phyloP scores from a whole-genome alignment of 2,329 filamentous ascomycete species.

The Parascedosporium putredinis region DNA sequence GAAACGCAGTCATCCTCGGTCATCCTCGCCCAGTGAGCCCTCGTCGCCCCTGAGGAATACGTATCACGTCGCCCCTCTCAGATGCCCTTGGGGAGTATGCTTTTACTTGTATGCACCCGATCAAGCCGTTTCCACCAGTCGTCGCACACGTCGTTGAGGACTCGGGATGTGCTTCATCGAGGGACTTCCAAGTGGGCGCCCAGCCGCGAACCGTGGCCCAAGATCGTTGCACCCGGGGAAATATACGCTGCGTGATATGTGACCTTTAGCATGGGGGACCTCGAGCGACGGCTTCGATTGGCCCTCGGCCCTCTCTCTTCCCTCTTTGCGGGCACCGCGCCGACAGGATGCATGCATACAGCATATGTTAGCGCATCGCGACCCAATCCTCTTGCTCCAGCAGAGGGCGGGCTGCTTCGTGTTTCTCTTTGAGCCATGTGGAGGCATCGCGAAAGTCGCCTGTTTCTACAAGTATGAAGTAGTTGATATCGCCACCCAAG shows the following conservation, averaged over 20 bases:
- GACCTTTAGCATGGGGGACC: background rate
- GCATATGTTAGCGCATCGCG: background rate
- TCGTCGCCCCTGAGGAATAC: no score
- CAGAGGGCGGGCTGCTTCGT: background rate
- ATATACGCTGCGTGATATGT: background rate
- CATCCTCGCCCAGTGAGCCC: no score
- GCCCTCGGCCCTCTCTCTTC: background rate
- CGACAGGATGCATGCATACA: background rate
- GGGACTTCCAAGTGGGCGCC: background rate
- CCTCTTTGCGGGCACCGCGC: background rate
- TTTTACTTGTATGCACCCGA: no score
- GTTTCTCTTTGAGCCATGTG: background rate
- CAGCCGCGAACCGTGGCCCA: background rate
- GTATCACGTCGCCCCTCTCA: no score
- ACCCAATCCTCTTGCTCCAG: background rate
- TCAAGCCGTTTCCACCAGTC: no score
- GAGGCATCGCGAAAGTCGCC: background rate
- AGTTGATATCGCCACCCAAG: no score
- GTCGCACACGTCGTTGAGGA: no score
- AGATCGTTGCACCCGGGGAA: background rate
- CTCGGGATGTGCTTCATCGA: no score
- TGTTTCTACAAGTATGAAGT: no score
- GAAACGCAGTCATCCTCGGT: no score
- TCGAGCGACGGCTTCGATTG: background rate
- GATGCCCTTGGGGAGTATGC: no score